Evolutionary conservation across 1,139 yeast species (phyloP), one percentile per base, ranked within the genome.

Genomic region (Suhomyces bolitotheri): DNA sequence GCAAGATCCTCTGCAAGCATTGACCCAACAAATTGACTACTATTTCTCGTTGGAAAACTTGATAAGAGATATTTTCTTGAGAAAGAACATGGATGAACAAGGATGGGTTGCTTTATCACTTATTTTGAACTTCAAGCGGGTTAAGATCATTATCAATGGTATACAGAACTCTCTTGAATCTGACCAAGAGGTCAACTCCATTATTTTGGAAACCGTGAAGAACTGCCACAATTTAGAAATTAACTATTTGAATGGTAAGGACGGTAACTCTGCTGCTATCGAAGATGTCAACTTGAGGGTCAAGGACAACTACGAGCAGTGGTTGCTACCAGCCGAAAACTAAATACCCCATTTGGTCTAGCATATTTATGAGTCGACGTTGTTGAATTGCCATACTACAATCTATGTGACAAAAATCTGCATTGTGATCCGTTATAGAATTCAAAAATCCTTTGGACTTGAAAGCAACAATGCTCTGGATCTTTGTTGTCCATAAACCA

Each of bases 41-140:
- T 92, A 92, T 62, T 84, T 92, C 62, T 82, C 94, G 17, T 73
- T 82, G 38, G 96, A 89, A 52, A 92, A 92, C 63, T 73, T 92
- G 60, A 73, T 86, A 50, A 84, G 86, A 63, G 96, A 88, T 60
- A 66, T 84, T 40, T 87, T 64, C 57, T 69, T 88, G 56, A 78
- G 96, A 59, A 77, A 78, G 50, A 86, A 82, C 53, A 87, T 88
- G 95, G 80, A 82, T 61, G 36, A 47, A 11, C 71, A 78, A 42
- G 96, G 96, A 21, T 82, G 82, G 73, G 75, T 88, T 36, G 77
- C 81, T 23, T 63, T 88, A 45, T 53, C 60, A 7, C 72, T 80
- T 40, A 71, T 88, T 47, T 80, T 88, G 43, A 68, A 73, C 44
- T 88, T 88, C 60, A 80, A 82, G 68, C 75, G 96, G 54, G 82